These are phyloP conservation scores for Xerocomellus dryophilus DNA, from an alignment of 768 basidiomycete species.

Conservation along the genomic window DNA sequence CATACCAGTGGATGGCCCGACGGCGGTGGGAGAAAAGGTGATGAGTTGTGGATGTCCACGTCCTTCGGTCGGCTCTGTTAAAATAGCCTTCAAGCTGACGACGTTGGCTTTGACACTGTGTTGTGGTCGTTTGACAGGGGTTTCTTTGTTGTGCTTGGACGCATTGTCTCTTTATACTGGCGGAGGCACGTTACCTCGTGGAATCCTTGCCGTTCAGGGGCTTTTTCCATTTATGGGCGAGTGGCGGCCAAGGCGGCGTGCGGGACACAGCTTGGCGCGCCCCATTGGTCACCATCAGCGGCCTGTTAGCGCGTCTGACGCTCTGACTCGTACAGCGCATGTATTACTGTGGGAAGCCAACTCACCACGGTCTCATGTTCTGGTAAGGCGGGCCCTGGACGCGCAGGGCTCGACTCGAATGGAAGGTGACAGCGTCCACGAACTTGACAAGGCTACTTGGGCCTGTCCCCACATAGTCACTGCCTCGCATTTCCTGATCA, in stretches of 20 bases:
- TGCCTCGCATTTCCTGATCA: not conserved
- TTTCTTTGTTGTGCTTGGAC: conserved; percentile 16
- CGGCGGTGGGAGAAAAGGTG: not conserved
- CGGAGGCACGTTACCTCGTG: conserved; percentile 4
- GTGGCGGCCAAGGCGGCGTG: conserved; percentile 12
- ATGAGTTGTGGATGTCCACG: not conserved
- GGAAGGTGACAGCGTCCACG: not conserved
- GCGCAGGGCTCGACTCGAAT: not conserved
- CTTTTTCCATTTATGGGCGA: conserved; percentile 20
- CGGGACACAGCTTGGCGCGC: conserved; percentile 15
- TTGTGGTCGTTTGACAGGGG: conserved; percentile 6
- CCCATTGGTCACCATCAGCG: not conserved
- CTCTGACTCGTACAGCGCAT: conserved; percentile 21
- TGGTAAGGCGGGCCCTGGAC: not conserved
- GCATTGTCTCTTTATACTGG: conserved; percentile 24
- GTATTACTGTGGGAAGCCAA: not conserved
- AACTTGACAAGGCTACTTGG: not conserved
- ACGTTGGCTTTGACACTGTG: conserved; percentile 15
- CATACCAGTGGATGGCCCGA: not conserved
- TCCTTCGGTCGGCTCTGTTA: conserved; percentile 7
- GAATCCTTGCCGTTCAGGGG: conserved; percentile 22
- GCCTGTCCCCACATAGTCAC: not conserved
- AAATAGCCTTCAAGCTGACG: conserved; percentile 19
- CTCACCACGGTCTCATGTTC: conserved; percentile 8
- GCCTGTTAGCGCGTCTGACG: not conserved